Evolutionary conservation across 108 stramenopile species (phyloP).

Genomic region (Nitzschia sp.): DNA sequence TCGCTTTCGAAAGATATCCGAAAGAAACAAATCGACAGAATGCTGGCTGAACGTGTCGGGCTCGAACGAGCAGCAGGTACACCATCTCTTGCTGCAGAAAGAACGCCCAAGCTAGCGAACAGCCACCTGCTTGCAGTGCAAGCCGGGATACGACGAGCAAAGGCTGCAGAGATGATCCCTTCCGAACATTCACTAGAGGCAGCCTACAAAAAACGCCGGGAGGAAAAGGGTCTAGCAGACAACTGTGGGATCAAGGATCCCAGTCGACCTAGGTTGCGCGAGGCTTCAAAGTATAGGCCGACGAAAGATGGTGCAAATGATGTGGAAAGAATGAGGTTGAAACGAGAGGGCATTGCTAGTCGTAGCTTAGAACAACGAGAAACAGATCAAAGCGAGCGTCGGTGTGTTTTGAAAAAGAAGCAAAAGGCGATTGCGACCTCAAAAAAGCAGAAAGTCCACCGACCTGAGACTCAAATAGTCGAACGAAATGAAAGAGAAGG

Average conservation of each 20-base stretch:
- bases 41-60: background rate
- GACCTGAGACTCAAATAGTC: too few relatives aligned
- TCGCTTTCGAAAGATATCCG: background rate
- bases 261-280: background rate
- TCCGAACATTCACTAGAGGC: background rate
- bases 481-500: too few relatives aligned
- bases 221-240: background rate
- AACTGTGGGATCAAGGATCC: background rate
- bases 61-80: background rate
- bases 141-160: background rate
- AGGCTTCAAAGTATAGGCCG: background rate
- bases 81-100: background rate
- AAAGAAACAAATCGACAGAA: background rate
- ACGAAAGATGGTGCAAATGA: background rate
- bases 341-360: background rate
- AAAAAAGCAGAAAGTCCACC: too few relatives aligned
- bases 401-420: background rate
- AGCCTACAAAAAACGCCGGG: background rate
- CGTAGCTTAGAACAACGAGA: background rate
- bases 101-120: too few relatives aligned
- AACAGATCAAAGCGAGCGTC: constrained; percentile 1
- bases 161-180: background rate
- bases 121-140: background rate
- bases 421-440: background rate
- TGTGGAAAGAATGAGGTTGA: background rate